A percentile compares a stretch with the other conserved stretches of the same genome.
Evolutionary conservation across 768 basidiomycete species (phyloP).

Genomic region (Mycena amicta): DNA sequence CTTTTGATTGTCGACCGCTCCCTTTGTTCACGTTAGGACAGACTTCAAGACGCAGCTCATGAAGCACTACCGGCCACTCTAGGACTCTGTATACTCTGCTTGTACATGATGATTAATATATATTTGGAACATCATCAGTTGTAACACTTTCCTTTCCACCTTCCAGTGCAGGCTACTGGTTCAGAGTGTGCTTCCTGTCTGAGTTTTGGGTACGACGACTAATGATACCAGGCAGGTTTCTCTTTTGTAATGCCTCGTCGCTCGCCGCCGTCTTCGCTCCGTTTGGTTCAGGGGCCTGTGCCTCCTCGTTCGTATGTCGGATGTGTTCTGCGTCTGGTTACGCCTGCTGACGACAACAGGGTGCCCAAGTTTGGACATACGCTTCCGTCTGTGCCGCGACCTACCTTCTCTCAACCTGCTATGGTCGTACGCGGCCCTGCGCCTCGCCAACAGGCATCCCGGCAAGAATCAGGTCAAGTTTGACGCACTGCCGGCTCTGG

Average conservation of each 20-base stretch:
- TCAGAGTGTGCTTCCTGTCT: no score
- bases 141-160: slow-evolving; percentile 1
- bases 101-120: slow-evolving; percentile 12
- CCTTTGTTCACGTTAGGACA: slow-evolving; percentile 28
- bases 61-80: slow-evolving; percentile 68
- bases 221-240: not conserved
- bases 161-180: no score
- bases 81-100: slow-evolving; percentile 29
- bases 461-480: slow-evolving; percentile 27
- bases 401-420: slow-evolving; percentile 44
- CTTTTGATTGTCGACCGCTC: slow-evolving; percentile 3
- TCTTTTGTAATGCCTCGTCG: slow-evolving; percentile 60
- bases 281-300: slow-evolving; percentile 60
- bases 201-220: not conserved
- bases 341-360: slow-evolving; percentile 32
- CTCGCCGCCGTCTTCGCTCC: slow-evolving; percentile 66
- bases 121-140: not conserved
- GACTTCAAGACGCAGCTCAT: slow-evolving; percentile 74
- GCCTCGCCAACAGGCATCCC: slow-evolving; percentile 23
- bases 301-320: slow-evolving; percentile 51
- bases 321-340: no score
- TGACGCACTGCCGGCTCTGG: slow-evolving; percentile 16
- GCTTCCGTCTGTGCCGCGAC: slow-evolving; percentile 67
- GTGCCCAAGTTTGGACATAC: slow-evolving; percentile 55
- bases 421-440: slow-evolving; percentile 25